Evolutionary conservation across 1,284 basidiomycete species (phyloP), one percentile per base, ranked within the genome.

Genomic region (Ustilago trichophora): DNA sequence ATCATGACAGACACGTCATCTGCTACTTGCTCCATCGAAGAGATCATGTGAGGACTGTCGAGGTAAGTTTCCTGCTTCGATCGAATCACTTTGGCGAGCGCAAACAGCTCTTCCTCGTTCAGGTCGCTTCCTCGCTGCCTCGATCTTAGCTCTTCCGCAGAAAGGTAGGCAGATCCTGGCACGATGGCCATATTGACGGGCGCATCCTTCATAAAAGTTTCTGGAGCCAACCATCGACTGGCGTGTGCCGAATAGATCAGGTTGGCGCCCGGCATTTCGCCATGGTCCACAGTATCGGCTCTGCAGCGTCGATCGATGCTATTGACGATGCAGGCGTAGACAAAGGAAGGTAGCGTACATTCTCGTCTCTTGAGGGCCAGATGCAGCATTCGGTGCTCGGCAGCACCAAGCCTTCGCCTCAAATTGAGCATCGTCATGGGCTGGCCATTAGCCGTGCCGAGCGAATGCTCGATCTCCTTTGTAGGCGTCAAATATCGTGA

Each of bases 321-420:
- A 49, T 60, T 60, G 22, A 60, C 50, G 7, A 60, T 52, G 46
- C 57, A 60, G 4, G 57, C 57, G 22, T 60, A 60, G 29, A 53
- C 46, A 19, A 60, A 48, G 3, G 57, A 53, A 22, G 57, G 57
- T 0, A 60, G 38, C 3, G 34, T 48, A 10, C 40, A 38, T 9
- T 50, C 57, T 16, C 31, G 35, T 41, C 53, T 53, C 46, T 53
- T 60, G 57, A 37, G 43, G 2, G 50, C 50, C 18, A 40, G 33
- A n/a, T 44, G 38, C 7, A 60, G 41, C 45, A 25, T 19, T 19
- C 29, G 50, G 26, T 53, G 34, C 31, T 60, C 57, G 16, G 40
- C 24, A 0, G 46, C 25, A 13, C 25, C 25, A 7, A 60, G 32
- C 8, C 26, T 24, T 15, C 45, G 36, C 22, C 50, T 37, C 15